Base-by-base conservation (phyloP, 176 grass and related monocot genomes). In the Triticum aestivum region DNA sequence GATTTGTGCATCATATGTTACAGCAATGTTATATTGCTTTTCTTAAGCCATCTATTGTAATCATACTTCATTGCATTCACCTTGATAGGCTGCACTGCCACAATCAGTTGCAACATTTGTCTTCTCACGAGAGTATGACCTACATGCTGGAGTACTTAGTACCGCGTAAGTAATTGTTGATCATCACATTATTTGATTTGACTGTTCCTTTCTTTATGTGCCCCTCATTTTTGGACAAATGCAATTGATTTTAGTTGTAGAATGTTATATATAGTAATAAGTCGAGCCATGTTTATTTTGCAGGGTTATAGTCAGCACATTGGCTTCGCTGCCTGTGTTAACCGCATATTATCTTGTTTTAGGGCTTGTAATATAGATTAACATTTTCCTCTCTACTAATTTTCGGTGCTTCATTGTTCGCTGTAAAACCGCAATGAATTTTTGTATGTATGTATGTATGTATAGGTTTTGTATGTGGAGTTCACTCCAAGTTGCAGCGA, bases 241-340 rank as follows among this genome's bases (percentile, higher is more conserved):
- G 13, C 10, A 51, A 27, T 45, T 15, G 14, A 2, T 4, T 21
- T 27, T 78, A 21, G 1, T 18, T 0, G 5, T 30, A 47, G 1
- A 72, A 29, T 11, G 11, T 56, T 67, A 47, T 47, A 47, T 47
- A 47, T 47, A 47, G 13, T 49, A 30, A 52, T 21, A 38, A 26
- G 56, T 63, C 8, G 23, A 61, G 3, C 23, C 0, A 0, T 2
- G 4, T 7, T 75, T 20, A 42, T 86, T 33, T 68, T 91, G 74
- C 89, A 97, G 94, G 65, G 80, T 97, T 61, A 90, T 94, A 72
- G 86, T 97, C 73, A 90, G 91, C 78, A 97, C 89, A 6, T 6
- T 97, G 61, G 88, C 39, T 42, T 97, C 91, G 0, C 18, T 94
- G 49, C 94, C 94, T 0, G 89, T 97, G 32, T 8, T 97, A 33